Percentiles rank a stretch among this genome's conserved stretches.
These are phyloP conservation scores for Aspergillus nidulans DNA, from an alignment of 495 filamentous ascomycete genomes.

Conservation along the genomic window DNA sequence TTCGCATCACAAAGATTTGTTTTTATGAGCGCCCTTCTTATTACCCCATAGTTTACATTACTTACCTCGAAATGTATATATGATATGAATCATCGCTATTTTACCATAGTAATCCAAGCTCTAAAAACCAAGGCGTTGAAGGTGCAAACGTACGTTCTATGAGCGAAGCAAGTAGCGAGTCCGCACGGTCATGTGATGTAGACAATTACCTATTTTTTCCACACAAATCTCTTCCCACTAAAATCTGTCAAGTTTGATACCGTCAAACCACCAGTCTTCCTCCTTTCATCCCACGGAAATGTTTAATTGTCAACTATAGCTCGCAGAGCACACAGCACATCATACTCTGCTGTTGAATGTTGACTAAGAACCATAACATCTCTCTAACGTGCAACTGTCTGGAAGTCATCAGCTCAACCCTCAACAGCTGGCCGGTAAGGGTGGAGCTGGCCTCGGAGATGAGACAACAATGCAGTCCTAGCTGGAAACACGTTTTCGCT, in stretches of 20 bases:
- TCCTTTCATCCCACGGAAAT: not conserved
- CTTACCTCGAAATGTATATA: conserved; percentile 2
- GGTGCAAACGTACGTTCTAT: not conserved
- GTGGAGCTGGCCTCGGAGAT: no score
- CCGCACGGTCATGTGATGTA: not conserved
- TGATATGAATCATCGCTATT: not conserved
- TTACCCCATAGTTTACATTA: conserved; percentile 4
- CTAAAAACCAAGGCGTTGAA: not conserved
- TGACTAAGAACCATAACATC: no score
- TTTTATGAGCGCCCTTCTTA: conserved; percentile 11
- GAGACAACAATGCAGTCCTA: no score
- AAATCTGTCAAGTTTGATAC: not conserved
- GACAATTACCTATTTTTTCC: not conserved
- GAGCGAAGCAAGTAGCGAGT: no score
- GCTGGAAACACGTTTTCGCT: no score
- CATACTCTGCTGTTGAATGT: no score
- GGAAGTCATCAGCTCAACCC: no score
- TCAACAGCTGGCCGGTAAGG: no score
- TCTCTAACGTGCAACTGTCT: no score
- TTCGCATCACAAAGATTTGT: conserved; percentile 6
- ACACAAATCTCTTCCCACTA: not conserved
- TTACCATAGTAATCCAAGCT: not conserved
- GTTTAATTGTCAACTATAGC: no score
- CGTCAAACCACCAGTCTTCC: not conserved
- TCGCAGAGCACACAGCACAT: no score